Evolutionary conservation across 2,329 filamentous ascomycete species (phyloP).

Genomic region (Cytospora piceae): DNA sequence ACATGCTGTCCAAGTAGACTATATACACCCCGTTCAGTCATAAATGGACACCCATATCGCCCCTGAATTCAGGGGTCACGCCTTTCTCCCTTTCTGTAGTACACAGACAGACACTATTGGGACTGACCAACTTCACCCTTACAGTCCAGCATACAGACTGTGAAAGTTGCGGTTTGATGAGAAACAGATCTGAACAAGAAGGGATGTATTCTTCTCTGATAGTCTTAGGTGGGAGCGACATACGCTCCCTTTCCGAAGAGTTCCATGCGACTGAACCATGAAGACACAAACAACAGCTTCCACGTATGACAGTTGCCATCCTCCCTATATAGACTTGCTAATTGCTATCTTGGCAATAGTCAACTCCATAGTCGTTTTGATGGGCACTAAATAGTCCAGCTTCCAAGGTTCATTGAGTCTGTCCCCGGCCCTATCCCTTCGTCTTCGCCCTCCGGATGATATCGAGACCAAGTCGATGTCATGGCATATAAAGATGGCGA

Average conservation of each 20-base stretch:
- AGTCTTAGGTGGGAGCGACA: background rate
- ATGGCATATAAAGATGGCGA: conserved; percentile 15
- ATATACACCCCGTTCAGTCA: background rate
- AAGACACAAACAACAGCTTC: background rate
- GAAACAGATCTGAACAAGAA: background rate
- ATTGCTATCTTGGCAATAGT: background rate
- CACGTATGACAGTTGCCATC: background rate
- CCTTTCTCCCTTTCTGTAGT: background rate
- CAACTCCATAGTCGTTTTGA: background rate
- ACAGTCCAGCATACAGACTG: background rate
- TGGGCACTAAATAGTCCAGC: background rate
- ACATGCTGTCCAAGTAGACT: background rate
- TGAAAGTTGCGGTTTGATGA: background rate
- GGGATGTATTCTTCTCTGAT: background rate
- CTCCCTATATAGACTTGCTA: background rate
- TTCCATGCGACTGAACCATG: background rate
- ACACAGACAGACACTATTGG: background rate
- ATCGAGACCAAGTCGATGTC: background rate
- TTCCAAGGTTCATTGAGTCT: background rate
- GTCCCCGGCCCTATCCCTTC: background rate
- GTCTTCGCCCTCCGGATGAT: background rate
- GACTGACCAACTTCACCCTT: background rate
- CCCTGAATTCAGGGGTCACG: background rate
- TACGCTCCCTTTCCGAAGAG: background rate
- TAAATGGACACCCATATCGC: background rate